phyloP scores from a whole-genome alignment of 176 grass and related monocot species.

The Miscanthus lutarioriparius region DNA sequence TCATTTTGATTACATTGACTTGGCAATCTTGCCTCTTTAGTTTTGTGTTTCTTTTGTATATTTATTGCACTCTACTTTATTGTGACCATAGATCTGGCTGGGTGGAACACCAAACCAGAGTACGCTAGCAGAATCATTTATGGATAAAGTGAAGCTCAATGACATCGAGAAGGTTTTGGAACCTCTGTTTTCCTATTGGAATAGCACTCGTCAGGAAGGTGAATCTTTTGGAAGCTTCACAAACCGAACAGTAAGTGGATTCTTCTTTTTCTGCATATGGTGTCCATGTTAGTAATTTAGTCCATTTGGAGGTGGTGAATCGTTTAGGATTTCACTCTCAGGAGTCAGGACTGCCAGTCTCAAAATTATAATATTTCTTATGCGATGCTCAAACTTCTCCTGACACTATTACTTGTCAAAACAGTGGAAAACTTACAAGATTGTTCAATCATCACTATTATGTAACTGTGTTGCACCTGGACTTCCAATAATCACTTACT shows the following conservation, averaged over 20 bases:
- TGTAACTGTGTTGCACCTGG: neutral
- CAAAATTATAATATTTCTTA: neutral
- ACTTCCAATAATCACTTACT: neutral
- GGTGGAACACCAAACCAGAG: slow-evolving; percentile 92
- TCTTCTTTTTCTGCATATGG: neutral
- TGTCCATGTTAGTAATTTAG: neutral
- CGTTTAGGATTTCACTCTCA: neutral
- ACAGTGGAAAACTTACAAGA: neutral
- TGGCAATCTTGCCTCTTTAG: neutral
- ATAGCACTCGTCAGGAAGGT: slow-evolving; percentile 50
- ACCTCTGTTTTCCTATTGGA: slow-evolving; percentile 89
- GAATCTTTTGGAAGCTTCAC: slow-evolving; percentile 97
- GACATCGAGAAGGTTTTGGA: slow-evolving; percentile 95
- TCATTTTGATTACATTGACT: neutral
- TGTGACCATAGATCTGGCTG: slow-evolving; percentile 84
- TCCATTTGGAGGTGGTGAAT: neutral
- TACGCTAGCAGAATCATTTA: slow-evolving; percentile 72
- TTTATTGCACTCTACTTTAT: slow-evolving; percentile 10
- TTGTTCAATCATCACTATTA: neutral
- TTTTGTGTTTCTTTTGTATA: neutral
- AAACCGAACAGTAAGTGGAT: slow-evolving; percentile 52
- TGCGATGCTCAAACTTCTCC: neutral
- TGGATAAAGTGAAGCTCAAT: slow-evolving; percentile 97
- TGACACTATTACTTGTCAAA: neutral
- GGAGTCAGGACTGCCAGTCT: neutral